phyloP scores from a whole-genome alignment of 768 basidiomycete species.

The Leccinum longicurvipes region DNA sequence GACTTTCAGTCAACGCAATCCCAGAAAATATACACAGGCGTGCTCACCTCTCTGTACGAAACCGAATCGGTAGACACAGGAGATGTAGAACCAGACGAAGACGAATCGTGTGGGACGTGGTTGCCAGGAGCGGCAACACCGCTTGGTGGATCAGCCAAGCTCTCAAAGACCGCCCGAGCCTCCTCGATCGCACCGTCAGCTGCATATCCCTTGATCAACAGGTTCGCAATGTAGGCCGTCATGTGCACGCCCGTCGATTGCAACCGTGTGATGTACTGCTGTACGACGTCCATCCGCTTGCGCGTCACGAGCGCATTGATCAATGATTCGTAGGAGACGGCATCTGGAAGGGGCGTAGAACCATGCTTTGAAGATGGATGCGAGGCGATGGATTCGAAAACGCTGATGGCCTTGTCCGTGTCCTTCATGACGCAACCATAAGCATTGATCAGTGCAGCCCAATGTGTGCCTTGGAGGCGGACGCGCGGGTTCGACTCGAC shows the following conservation, averaged over 20 bases:
- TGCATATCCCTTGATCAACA: slow-evolving; percentile 56
- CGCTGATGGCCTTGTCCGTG: slow-evolving; percentile 66
- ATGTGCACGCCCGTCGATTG: slow-evolving; percentile 64
- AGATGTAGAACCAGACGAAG: slow-evolving; percentile 27
- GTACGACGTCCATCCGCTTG: slow-evolving; percentile 75
- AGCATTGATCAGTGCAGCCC: slow-evolving; percentile 86
- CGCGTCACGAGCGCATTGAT: slow-evolving; percentile 82
- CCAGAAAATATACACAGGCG: neutral
- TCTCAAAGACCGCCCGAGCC: slow-evolving; percentile 77
- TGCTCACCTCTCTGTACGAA: slow-evolving; percentile 32
- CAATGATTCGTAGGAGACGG: slow-evolving; percentile 85
- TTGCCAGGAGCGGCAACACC: slow-evolving; percentile 90
- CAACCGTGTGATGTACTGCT: slow-evolving; percentile 63
- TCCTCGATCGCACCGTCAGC: slow-evolving; percentile 64
- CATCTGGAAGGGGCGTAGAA: slow-evolving; percentile 55
- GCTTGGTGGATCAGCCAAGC: slow-evolving; percentile 71
- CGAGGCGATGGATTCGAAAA: slow-evolving; percentile 71
- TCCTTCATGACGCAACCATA: slow-evolving; percentile 80
- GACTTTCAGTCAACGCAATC: neutral
- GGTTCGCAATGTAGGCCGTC: slow-evolving; percentile 94
- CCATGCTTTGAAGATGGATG: slow-evolving; percentile 43
- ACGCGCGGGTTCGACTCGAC: slow-evolving; percentile 37
- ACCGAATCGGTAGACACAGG: slow-evolving; percentile 41
- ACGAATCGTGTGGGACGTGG: slow-evolving; percentile 65
- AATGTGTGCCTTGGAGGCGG: slow-evolving; percentile 52